Evolutionary conservation across 257 asterid genomes (phyloP).

Genomic region (Ocimum tenuiflorum): DNA sequence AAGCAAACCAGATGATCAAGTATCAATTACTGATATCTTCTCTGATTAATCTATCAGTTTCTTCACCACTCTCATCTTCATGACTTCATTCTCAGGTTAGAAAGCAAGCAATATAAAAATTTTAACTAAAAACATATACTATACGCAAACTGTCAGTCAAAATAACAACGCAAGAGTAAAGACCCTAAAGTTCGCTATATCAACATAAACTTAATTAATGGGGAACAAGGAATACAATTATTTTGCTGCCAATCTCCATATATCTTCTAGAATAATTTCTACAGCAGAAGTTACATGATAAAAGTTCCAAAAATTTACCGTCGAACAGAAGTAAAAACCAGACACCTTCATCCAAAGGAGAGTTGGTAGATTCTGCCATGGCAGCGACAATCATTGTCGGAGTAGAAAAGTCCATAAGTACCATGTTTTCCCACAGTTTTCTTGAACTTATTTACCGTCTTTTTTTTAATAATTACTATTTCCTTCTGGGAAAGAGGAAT

Average conservation of each 20-base stretch:
- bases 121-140: too few species aligned
- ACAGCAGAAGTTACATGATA: background rate
- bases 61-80: slow-evolving; percentile 21
- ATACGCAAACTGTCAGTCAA: too few species aligned
- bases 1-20: slow-evolving; percentile 36
- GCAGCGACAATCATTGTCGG: background rate
- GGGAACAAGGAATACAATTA: background rate
- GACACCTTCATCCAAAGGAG: too few species aligned
- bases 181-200: too few species aligned
- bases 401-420: slow-evolving; percentile 29
- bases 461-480: too few species aligned
- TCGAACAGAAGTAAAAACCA: too few species aligned
- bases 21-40: slow-evolving; percentile 42
- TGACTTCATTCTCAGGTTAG: background rate
- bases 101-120: slow-evolving; percentile 4
- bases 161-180: too few species aligned
- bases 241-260: too few species aligned
- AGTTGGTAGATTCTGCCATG: too few species aligned
- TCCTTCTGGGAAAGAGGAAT: background rate
- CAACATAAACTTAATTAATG: too few species aligned
- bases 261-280: too few species aligned
- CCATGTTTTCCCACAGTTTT: slow-evolving; percentile 62
- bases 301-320: slow-evolving; percentile 10
- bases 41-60: slow-evolving; percentile 29
- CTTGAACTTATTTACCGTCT: slow-evolving; percentile 39